phyloP scores from a whole-genome alignment of 2,329 filamentous ascomycete genomes.

The Colletotrichum falcatum region DNA sequence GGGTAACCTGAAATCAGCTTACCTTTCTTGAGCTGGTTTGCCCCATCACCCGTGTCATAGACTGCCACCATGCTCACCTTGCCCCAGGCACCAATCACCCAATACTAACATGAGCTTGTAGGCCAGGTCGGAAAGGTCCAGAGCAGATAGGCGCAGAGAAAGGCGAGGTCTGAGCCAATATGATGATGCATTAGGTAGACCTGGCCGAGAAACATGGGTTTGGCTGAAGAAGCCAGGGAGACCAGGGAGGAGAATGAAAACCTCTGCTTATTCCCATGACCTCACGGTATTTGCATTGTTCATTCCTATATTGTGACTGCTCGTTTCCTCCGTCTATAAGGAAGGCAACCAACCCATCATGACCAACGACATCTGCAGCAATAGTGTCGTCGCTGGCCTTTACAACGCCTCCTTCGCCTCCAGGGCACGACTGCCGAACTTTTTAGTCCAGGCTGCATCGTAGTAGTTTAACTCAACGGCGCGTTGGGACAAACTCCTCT shows the following conservation, averaged over 20 bases:
- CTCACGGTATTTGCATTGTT: neutral
- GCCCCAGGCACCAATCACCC: neutral
- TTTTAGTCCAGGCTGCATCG: conserved; percentile 63
- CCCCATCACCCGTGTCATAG: neutral
- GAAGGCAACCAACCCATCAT: neutral
- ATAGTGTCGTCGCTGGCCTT: neutral
- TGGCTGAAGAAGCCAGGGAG: neutral
- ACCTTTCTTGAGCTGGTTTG: neutral
- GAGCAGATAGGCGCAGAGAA: neutral
- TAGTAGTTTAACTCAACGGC: conserved; percentile 61
- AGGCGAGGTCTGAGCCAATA: neutral
- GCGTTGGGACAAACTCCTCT: conserved; percentile 47
- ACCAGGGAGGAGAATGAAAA: neutral
- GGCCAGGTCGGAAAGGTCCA: neutral
- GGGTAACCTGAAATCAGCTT: neutral
- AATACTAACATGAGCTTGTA: neutral
- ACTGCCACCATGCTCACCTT: neutral
- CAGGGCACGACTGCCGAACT: conserved; percentile 51
- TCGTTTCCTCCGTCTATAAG: neutral
- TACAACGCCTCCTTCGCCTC: conserved; percentile 19
- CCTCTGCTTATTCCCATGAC: neutral
- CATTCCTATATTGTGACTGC: neutral
- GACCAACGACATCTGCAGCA: too few relatives aligned
- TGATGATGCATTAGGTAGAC: neutral
- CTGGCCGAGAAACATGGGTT: neutral